Evolutionary conservation across 2,329 filamentous ascomycete genomes (phyloP), one percentile per base, ranked within the genome.

Genomic region (Epichloe hybrida): DNA sequence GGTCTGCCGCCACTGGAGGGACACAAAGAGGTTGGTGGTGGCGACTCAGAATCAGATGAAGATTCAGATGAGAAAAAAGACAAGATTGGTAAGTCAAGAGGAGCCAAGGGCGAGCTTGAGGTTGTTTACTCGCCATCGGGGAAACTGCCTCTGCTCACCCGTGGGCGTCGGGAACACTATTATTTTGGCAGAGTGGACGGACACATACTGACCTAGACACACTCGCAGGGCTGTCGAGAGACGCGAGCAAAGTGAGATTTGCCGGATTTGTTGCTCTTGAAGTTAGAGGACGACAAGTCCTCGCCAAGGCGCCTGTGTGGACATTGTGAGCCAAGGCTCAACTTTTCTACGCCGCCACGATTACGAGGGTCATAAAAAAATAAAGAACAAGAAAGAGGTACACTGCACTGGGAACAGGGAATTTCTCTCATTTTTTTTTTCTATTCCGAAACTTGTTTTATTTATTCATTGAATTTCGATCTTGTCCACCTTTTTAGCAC

Each of bases 241-340:
- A 78, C 48, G 58, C 64, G 36, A 70, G 62, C 56, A 82, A 79
- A 57, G 80, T 91, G 51, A 80, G 86, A 41, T 85, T 90, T 64
- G 82, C 86, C 2, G 84, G 82, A 5, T 91, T 90, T 63, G 67
- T 89, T 51, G 79, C 77, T 17, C 75, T 89, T 35, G 86, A 90
- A 66, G 85, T 91, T 7, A 73, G 84, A 55, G 84, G 85, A 21
- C 78, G 85, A 53, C 86, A 86, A 66, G 82, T 89, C 46, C 69
- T 91, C 59, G 71, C 80, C 54, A 88, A 88, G 69, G 83, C 86
- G 20, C 85, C 86, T 13, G 82, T 90, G 35, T 91, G 80, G 80
- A 75, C 74, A 11, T 56, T 82, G 53, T 64, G 54, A 58, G 46
- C 38, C 12, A 44, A 23, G 31, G 13, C 37, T 46, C 20, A 17